phyloP scores from a whole-genome alignment of 2,329 filamentous ascomycete species.

The Ambrosiella cleistominuta region DNA sequence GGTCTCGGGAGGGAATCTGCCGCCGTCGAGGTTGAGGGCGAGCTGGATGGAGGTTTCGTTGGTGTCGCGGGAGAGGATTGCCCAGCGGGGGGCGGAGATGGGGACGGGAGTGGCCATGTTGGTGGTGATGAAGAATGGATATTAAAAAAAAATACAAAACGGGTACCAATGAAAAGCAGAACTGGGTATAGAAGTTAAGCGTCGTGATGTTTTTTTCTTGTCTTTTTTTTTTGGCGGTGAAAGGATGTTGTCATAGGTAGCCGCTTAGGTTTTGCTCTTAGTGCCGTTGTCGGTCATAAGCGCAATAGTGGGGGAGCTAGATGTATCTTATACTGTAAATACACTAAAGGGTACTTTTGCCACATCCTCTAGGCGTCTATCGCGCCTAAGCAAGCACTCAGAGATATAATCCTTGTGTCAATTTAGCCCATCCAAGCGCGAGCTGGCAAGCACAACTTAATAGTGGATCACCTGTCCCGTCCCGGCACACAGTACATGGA shows the following conservation, averaged over 20 bases:
- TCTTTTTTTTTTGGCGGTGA: background rate
- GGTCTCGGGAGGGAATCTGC: slow-evolving; percentile 50
- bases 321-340: background rate
- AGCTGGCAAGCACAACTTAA: too few species aligned
- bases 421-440: too few species aligned
- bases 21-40: slow-evolving; percentile 84
- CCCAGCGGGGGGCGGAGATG: slow-evolving; percentile 37
- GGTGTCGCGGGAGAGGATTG: slow-evolving; percentile 70
- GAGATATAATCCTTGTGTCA: background rate
- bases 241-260: background rate
- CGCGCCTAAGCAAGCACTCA: background rate
- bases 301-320: background rate
- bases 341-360: background rate
- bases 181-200: background rate
- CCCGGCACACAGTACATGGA: too few species aligned
- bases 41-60: slow-evolving; percentile 97
- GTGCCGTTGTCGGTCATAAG: slow-evolving; percentile 3
- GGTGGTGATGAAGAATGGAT: background rate
- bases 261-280: slow-evolving; percentile 1
- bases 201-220: background rate
- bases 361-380: background rate
- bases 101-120: slow-evolving; percentile 1
- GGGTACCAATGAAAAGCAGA: background rate
- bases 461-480: too few species aligned
- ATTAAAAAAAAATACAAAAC: background rate